Base-by-base conservation (phyloP, 1,139 yeast genomes). In the Pichia sp. region DNA sequence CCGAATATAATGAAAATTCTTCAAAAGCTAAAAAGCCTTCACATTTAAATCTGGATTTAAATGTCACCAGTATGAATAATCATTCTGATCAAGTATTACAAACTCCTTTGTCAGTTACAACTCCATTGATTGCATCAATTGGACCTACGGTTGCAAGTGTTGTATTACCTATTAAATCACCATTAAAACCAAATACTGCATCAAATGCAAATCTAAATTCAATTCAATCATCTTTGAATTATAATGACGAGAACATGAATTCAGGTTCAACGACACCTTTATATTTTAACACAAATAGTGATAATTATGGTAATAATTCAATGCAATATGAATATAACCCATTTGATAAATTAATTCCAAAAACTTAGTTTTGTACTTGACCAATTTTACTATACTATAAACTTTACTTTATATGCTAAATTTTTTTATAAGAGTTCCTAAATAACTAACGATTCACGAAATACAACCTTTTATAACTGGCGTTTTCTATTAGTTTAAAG, bases 111-210 rank as follows among this genome's bases (percentile, higher is more conserved):
- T 53, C 65, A 0, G 63, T 64, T 15, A 63, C 68, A 0, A 64
- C 67, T 1, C 68, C 68, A 12, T 42, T 64, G 40, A 58, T 58
- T 26, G 67, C 67, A 1, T 57, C 66, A 13, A 60, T 64, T 25
- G 68, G 68, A 8, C 61, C 64, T 9, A 55, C 65, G 1, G 63
- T 59, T 11, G 67, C 67, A 4, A 59, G 59, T 24, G 63, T 61
- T 4, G 65, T 63, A 11, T 52, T 63, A 26, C 66, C 65, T 12
- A 49, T 54, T 2, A 42, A 60, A 1, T 57, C 65, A 11, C 65
- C 65, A 8, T 30, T 59, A 36, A 57, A 51, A 34, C 23, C 48
- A 12, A 43, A 39, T n/a, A 30, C 34, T n/a, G 34, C 34, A 7
- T 39, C 40, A 30, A 38, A 23, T 39, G n/a, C 43, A 22, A 24